phyloP scores from a whole-genome alignment of 352 stramenopile genomes.

The Globisporangium rhizosaccharum region DNA sequence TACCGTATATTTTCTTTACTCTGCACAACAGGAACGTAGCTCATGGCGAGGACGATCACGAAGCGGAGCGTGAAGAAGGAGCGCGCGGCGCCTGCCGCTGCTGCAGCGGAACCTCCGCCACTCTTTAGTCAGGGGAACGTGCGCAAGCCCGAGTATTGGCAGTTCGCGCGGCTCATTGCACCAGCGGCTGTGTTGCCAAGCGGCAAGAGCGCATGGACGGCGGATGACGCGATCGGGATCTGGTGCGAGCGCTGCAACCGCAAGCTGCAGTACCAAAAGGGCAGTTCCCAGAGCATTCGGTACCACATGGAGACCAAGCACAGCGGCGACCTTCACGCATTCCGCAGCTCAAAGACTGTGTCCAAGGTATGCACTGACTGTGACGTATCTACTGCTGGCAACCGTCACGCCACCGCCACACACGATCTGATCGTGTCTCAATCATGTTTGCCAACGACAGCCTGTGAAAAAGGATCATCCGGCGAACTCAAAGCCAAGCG shows the following conservation, averaged over 20 bases:
- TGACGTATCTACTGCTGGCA: too few species aligned
- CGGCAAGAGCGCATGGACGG: constrained; percentile 39
- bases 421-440: too few species aligned
- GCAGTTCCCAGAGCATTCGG: constrained; percentile 48
- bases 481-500: neutral
- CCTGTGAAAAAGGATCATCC: too few species aligned
- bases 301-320: constrained; percentile 64
- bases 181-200: constrained; percentile 18
- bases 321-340: constrained; percentile 23
- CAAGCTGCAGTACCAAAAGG: constrained; percentile 35
- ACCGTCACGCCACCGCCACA: too few species aligned
- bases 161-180: constrained; percentile 27
- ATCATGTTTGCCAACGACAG: too few species aligned
- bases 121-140: constrained; percentile 42
- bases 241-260: constrained; percentile 37
- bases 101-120: constrained; percentile 12
- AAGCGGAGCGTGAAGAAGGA: too few species aligned
- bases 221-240: constrained; percentile 40
- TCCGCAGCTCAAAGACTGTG: constrained; percentile 6
- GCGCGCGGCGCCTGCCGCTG: too few species aligned
- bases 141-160: constrained; percentile 54
- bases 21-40: too few species aligned
- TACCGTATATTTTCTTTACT: too few species aligned
- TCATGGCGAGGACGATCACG: too few species aligned
- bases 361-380: constrained; percentile 2